Evolutionary conservation across 495 filamentous ascomycete species (phyloP), one percentile per base, ranked within the genome.

Genomic region (Podospora anserina): DNA sequence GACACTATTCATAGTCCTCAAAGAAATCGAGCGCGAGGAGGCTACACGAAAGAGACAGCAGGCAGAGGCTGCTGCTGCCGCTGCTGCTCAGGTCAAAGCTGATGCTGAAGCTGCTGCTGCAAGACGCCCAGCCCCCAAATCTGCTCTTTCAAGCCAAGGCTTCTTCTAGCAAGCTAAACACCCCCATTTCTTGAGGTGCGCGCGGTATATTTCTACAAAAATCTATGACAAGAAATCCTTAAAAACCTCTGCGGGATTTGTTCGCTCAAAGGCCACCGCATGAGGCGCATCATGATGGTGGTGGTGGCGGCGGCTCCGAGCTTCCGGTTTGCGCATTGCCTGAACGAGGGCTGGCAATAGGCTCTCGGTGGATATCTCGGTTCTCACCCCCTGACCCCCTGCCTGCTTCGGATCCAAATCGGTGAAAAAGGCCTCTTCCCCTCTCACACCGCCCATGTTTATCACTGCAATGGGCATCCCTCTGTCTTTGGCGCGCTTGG

Each of bases 391-490:
- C 32, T 78, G 75, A 56, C 73, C 71, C 34, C 87, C 87, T 11
- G 67, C 23, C 65, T 88, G 86, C 1, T 71, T 71, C 3, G 81
- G 78, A 61, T 80, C 75, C 56, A 87, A 60, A 61, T 83, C 75
- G 5, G 79, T 81, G 76, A 91, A 91, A 64, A 96, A 87, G 27
- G 79, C 73, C 9, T 90, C 85, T 74, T 96, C 92, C 56, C 92
- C 92, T 71, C 92, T 85, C 20, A 94, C 89, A 6, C 92, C 92
- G 16, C 92, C 92, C 11, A 95, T 79, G 73, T 94, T 96, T 65
- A 96, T 80, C 62, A 96, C 87, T 0, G 87, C 94, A 75, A 98
- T 89, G 3, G 92, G 90, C 88, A 94, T 94, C 9, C 89, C 90
- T 70, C 86, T 82, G 70, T 93, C 90, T 68, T 89, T 90, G 9